phyloP scores from a whole-genome alignment of 306 rosid genomes.

The Lablab purpureus region DNA sequence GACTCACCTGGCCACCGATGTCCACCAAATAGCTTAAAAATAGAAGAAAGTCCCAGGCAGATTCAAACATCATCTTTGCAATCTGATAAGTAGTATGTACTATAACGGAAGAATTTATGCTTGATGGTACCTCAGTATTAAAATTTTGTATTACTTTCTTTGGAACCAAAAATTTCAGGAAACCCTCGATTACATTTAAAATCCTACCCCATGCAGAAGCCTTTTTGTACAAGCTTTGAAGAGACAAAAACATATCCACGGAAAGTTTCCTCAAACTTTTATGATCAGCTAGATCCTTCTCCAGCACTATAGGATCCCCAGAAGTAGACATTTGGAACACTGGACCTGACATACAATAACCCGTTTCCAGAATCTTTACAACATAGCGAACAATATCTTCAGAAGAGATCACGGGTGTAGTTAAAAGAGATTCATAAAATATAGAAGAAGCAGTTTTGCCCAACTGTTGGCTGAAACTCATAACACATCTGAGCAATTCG shows the following conservation, averaged over 20 bases:
- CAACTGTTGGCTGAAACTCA: slow-evolving; percentile 73
- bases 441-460: slow-evolving; percentile 81
- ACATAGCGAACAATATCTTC: slow-evolving; percentile 72
- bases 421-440: slow-evolving; percentile 77
- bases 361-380: slow-evolving; percentile 78
- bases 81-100: slow-evolving; percentile 90
- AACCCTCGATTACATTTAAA: slow-evolving; percentile 70
- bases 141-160: slow-evolving; percentile 56
- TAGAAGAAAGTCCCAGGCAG: slow-evolving; percentile 82
- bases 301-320: slow-evolving; percentile 61
- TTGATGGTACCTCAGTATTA: slow-evolving; percentile 58
- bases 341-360: slow-evolving; percentile 66
- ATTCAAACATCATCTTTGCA: slow-evolving; percentile 87
- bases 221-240: slow-evolving; percentile 74
- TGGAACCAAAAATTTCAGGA: slow-evolving; percentile 88
- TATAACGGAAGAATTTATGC: slow-evolving; percentile 67
- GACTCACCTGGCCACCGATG: slow-evolving; percentile 85
- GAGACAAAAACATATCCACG: slow-evolving; percentile 77
- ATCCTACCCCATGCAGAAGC: slow-evolving; percentile 78
- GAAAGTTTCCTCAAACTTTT: slow-evolving; percentile 82
- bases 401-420: slow-evolving; percentile 59
- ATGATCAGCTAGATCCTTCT: slow-evolving; percentile 67
- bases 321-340: slow-evolving; percentile 49
- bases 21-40: slow-evolving; percentile 85
- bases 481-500: slow-evolving; percentile 76